A percentile compares a stretch with the other conserved stretches of the same genome.
These are phyloP conservation scores for Mortierella sp. DNA, from an alignment of 371 early-diverging fungal species.

Conservation along the genomic window DNA sequence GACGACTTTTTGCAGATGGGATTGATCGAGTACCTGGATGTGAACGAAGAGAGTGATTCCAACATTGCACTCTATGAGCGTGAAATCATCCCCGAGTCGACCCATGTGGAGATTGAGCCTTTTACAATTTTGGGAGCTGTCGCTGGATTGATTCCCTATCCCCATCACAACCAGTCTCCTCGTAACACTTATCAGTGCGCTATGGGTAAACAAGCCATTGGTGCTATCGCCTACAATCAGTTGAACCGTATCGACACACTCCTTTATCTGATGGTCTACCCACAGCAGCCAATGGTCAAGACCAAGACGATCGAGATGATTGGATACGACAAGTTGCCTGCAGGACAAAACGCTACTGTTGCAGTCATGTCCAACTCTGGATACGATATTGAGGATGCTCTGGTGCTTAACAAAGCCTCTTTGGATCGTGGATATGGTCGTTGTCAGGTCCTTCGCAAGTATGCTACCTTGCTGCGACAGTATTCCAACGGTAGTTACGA, in stretches of 20 bases:
- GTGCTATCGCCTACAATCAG: conserved; percentile 97
- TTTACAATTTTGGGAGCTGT: conserved; percentile 98
- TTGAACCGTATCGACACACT: conserved; percentile 97
- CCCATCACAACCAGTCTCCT: conserved; percentile 99
- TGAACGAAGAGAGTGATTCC: conserved; percentile 98
- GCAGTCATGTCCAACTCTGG: conserved; percentile 99
- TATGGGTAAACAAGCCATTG: conserved; percentile 99
- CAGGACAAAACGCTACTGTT: conserved; percentile 99
- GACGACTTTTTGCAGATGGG: conserved; percentile 95
- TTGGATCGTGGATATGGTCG: conserved; percentile 99
- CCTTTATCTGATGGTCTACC: conserved; percentile 96
- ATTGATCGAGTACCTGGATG: conserved; percentile 98
- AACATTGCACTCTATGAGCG: conserved; percentile 92
- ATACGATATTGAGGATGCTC: conserved; percentile 99
- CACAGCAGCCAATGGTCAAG: conserved; percentile 99
- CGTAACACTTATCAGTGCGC: conserved; percentile 99
- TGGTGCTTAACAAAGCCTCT: conserved; percentile 97
- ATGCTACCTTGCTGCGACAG: conserved; percentile 77
- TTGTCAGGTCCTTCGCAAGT: conserved; percentile 96
- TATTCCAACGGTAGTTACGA: conserved; percentile 94
- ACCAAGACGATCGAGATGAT: conserved; percentile 98
- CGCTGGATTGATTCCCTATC: conserved; percentile 99
- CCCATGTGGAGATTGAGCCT: conserved; percentile 99
- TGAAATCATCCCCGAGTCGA: conserved; percentile 86
- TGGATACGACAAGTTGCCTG: conserved; percentile 97